Percentiles rank a stretch among this genome's conserved stretches.
phyloP scores from a whole-genome alignment of 257 asterid species.

The Solanum sparsipilum region DNA sequence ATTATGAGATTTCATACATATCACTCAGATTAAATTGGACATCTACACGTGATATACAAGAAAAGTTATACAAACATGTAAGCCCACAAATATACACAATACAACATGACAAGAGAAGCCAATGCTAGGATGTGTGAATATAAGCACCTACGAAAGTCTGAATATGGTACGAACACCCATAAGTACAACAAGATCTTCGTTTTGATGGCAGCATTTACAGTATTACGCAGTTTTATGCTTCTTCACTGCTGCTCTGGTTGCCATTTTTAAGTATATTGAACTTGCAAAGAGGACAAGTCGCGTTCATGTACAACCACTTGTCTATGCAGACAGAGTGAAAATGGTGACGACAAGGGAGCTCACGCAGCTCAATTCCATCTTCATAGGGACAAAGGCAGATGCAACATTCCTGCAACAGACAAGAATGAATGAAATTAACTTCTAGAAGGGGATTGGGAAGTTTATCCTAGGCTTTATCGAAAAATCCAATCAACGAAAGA shows the following conservation, averaged over 20 bases:
- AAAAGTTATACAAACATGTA: background rate
- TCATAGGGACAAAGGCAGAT: conserved; percentile 81
- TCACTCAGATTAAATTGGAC: background rate
- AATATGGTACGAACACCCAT: background rate
- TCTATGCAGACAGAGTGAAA: conserved; percentile 84
- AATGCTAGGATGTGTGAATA: background rate
- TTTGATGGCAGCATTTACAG: background rate
- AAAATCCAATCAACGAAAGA: background rate
- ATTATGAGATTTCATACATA: background rate
- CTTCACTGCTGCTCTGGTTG: conserved; percentile 55
- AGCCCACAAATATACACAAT: background rate
- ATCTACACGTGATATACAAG: background rate
- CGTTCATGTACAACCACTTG: conserved; percentile 90
- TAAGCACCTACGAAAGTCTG: conserved; percentile 1
- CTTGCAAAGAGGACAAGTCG: conserved; percentile 97
- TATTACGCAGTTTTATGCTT: conserved; percentile 26
- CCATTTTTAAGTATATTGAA: conserved; percentile 74
- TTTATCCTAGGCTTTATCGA: background rate
- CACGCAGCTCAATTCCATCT: conserved; percentile 86
- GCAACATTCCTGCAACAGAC: conserved; percentile 76
- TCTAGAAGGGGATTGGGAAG: background rate
- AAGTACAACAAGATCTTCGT: background rate
- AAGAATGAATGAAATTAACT: background rate
- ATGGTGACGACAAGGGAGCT: conserved; percentile 95
- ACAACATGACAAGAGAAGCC: background rate